Percentiles rank a stretch among this genome's conserved stretches.
These are phyloP conservation scores for Didymella glomerata DNA, from an alignment of 2,329 filamentous ascomycete species.

Conservation along the genomic window DNA sequence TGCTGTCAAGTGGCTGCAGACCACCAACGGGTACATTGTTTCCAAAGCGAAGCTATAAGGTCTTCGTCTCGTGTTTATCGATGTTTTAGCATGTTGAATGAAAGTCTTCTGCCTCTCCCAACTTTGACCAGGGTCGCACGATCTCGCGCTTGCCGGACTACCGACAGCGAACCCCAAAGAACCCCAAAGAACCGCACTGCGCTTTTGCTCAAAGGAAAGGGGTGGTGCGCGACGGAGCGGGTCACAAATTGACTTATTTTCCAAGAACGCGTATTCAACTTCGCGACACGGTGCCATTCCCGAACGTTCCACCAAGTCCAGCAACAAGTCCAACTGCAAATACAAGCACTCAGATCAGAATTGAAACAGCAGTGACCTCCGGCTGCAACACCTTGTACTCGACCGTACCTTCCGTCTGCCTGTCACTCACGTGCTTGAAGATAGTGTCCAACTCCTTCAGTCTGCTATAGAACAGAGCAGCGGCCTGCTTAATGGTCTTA, in stretches of 20 bases:
- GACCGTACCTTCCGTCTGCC: constrained; percentile 18
- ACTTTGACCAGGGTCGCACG: too few species aligned
- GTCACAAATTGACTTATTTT: too few species aligned
- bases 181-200: too few species aligned
- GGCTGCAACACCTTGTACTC: constrained; percentile 21
- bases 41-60: constrained; percentile 49
- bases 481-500: constrained; percentile 13
- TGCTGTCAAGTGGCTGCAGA: constrained; percentile 74
- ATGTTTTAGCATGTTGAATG: background rate
- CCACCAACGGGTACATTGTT: constrained; percentile 69
- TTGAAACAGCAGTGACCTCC: constrained; percentile 19
- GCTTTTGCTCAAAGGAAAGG: too few species aligned
- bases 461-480: constrained; percentile 17
- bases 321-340: background rate
- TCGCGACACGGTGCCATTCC: too few species aligned
- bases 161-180: too few species aligned
- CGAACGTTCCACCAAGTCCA: too few species aligned
- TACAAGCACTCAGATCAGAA: constrained; percentile 11
- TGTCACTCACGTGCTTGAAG: constrained; percentile 14
- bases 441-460: constrained; percentile 12
- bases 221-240: too few species aligned
- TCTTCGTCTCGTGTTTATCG: background rate
- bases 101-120: background rate
- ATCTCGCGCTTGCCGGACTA: too few species aligned
- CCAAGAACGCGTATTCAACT: too few species aligned